Base-by-base conservation (phyloP, 257 asterid species). In the Petunia secreta region DNA sequence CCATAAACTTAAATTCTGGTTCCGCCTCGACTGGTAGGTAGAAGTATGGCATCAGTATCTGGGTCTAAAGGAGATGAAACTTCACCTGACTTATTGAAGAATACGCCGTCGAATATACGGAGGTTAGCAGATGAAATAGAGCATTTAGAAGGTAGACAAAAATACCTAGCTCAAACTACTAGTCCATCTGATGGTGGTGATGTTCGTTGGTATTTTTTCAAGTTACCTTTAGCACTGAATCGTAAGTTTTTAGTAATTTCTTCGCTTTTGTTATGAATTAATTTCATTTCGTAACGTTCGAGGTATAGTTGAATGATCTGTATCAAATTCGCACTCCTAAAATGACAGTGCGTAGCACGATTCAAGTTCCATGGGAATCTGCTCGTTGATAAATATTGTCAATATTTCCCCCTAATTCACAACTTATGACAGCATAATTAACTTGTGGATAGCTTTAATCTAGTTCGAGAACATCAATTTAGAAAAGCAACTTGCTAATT, bases 101-200 rank as follows among this genome's bases (percentile, higher is more conserved):
- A 96, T 75, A 91, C 99, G 40, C 95, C 98, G 1, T 96, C 97
- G 4, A 96, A 96, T 89, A 96, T 96, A 78, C 85, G 94, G 86
- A 89, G 94, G 85, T 86, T 94, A 89, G 91, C 87, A 34, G 63
- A 86, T 88, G 97, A 93, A 85, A 94, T 96, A 84, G 97, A 96
- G 87, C 96, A 89, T 86, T 91, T 85, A 54, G 92, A 89, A 81
- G 96, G 94, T 57, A 87, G 99, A 85, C 96, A 89, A 79, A 96
- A 96, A 75, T 96, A 96, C 80, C 97, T 92, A 74, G 96, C 97
- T 58, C 99, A 88, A 80, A 92, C 99, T 15, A 81, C 80, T 75
- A 96, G 99, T 87, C 95, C 97, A 64, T 96, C 99, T 0, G 99
- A 96, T 83, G 97, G 98, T 4, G 95, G 97, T 48, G 98, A 96